Percentiles rank a stretch among this genome's conserved stretches.
These are phyloP conservation scores for Takakia lepidozioides DNA, from an alignment of 225 moss, liverwort and hornwort genomes.

Conservation along the genomic window DNA sequence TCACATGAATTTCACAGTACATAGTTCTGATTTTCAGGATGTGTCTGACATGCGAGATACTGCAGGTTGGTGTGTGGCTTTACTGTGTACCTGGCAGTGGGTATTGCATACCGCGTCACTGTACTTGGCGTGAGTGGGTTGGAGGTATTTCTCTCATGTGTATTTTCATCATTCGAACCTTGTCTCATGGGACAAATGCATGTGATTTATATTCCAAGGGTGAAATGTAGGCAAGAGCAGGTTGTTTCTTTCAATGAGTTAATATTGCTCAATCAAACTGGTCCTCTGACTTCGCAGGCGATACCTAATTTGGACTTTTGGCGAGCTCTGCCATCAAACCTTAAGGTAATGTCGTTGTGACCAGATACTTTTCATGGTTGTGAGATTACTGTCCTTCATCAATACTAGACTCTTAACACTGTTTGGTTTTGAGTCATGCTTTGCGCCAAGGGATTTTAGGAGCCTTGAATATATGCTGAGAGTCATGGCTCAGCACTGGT, in stretches of 20 bases:
- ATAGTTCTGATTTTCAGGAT: too few relatives aligned
- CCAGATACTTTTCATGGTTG: constrained; percentile 2
- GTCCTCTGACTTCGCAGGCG: constrained; percentile 33
- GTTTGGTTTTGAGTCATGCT: neutral
- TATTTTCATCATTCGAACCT: neutral
- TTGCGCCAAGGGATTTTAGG: neutral
- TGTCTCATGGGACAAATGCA: neutral
- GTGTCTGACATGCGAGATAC: too few relatives aligned
- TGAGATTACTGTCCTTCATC: neutral
- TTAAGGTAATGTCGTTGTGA: constrained; percentile 39
- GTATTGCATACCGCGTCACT: constrained; percentile 86
- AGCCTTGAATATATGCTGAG: neutral
- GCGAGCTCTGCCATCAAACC: constrained; percentile 66
- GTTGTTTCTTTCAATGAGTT: too few relatives aligned
- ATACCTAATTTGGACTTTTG: constrained; percentile 85
- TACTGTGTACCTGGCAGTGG: constrained; percentile 84
- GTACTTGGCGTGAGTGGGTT: constrained; percentile 86
- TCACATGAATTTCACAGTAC: too few relatives aligned
- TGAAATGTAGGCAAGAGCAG: too few relatives aligned
- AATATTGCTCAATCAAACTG: neutral
- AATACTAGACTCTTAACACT: neutral
- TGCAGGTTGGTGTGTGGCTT: constrained; percentile 69
- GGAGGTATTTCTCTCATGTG: constrained; percentile 40
- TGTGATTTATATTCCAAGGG: too few relatives aligned
- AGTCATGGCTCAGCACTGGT: neutral